Conservation (phyloP, 1,139 yeast species). For the Debaryomycetaceae sp. region DNA sequence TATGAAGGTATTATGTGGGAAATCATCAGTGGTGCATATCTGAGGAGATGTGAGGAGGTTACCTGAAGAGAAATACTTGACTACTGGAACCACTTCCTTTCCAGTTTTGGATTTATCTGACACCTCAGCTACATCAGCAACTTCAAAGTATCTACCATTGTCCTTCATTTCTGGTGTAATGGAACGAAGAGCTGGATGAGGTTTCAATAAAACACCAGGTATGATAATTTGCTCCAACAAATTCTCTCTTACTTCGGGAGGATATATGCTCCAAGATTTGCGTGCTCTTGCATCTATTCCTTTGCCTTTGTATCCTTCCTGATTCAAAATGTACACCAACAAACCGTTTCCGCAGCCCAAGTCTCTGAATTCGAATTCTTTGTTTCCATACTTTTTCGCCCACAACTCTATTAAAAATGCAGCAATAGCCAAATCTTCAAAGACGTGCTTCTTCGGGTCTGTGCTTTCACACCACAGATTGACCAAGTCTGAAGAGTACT, state of each 20-base stretch:
- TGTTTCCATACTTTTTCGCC: slow-evolving; percentile 53
- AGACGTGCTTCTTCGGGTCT: slow-evolving; percentile 93
- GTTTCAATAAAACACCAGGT: slow-evolving; percentile 67
- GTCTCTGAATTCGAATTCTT: slow-evolving; percentile 72
- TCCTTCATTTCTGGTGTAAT: slow-evolving; percentile 54
- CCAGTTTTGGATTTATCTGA: slow-evolving; percentile 5
- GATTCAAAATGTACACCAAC: slow-evolving; percentile 66
- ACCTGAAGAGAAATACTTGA: slow-evolving; percentile 46
- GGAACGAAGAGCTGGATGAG: slow-evolving; percentile 58
- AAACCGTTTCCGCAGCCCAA: slow-evolving; percentile 96
- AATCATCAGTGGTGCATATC: slow-evolving; percentile 63
- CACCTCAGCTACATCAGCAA: slow-evolving; percentile 24
- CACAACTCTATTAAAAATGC: slow-evolving; percentile 91
- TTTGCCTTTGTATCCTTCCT: slow-evolving; percentile 78
- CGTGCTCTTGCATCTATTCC: slow-evolving; percentile 91
- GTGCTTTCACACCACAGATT: slow-evolving; percentile 89
- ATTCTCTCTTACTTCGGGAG: slow-evolving; percentile 52
- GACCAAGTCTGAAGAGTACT: slow-evolving; percentile 73
- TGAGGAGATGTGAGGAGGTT: slow-evolving; percentile 52
- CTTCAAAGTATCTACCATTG: slow-evolving; percentile 60
- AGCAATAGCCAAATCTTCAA: slow-evolving; percentile 94
- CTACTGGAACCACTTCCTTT: slow-evolving; percentile 24
- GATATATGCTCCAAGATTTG: slow-evolving; percentile 81
- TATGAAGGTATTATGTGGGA: slow-evolving; percentile 67
- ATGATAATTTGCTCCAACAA: slow-evolving; percentile 76